Conservation (phyloP, 2,329 filamentous ascomycete genomes). For the Epichloe aotearoae region DNA sequence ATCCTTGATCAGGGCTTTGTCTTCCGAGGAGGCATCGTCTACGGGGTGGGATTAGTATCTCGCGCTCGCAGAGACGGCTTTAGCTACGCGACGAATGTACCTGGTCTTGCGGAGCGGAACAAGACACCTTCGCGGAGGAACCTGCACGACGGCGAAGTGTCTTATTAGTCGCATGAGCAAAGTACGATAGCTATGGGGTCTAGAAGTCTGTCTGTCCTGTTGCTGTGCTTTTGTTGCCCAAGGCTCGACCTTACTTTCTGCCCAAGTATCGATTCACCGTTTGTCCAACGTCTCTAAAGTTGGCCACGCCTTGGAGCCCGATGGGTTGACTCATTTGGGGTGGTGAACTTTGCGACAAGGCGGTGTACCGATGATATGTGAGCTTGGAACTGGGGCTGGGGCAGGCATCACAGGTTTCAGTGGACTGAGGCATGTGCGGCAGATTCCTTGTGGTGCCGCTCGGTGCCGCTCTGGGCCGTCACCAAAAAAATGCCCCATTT, state of each 20-base stretch:
- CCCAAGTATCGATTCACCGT: constrained; percentile 49
- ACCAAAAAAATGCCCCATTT: no score
- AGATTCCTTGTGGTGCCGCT: no score
- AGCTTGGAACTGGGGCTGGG: no score
- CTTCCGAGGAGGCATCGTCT: constrained; percentile 59
- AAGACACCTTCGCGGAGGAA: constrained; percentile 46
- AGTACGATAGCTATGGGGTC: not conserved
- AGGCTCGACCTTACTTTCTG: constrained; percentile 28
- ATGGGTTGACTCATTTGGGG: constrained; percentile 4
- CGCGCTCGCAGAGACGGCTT: no score
- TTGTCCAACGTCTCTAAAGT: constrained; percentile 64
- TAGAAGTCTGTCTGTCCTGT: not conserved
- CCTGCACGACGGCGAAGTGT: not conserved
- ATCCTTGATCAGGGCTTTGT: constrained; percentile 45
- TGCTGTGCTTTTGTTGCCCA: not conserved
- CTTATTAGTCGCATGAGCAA: no score
- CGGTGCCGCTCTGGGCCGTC: no score
- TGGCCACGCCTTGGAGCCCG: constrained; percentile 36
- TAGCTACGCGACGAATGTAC: constrained; percentile 14
- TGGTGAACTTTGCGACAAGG: not conserved
- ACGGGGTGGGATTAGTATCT: not conserved
- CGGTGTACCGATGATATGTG: no score
- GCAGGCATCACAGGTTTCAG: no score
- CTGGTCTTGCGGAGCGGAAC: constrained; percentile 54
- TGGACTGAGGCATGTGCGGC: no score